Conservation (phyloP, 1,139 yeast genomes). For the Spathaspora sp. region DNA sequence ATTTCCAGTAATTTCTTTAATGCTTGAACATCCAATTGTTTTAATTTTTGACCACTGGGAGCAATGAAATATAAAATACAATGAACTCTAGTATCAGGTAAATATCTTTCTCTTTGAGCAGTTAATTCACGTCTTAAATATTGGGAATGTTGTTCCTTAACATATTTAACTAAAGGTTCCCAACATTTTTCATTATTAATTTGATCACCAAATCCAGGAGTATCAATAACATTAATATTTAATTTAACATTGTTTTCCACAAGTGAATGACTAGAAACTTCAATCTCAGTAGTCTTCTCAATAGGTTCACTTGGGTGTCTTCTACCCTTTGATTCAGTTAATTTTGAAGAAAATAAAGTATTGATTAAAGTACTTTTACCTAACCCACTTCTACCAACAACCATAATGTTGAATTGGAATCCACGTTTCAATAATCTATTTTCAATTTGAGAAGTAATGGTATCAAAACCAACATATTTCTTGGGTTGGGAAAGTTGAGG, state of each 20-base stretch:
- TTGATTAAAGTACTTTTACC: constrained; percentile 92
- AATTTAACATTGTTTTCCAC: constrained; percentile 86
- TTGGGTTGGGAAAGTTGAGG: constrained; percentile 27
- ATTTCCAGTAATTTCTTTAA: constrained; percentile 84
- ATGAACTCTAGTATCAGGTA: constrained; percentile 92
- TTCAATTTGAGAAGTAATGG: constrained; percentile 94
- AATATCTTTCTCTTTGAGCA: constrained; percentile 85
- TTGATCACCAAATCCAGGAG: constrained; percentile 98
- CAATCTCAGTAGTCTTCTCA: constrained; percentile 86
- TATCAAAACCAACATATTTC: constrained; percentile 89
- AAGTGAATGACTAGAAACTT: constrained; percentile 65
- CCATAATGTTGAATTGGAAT: constrained; percentile 91
- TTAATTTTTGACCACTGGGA: constrained; percentile 82
- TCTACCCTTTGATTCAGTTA: constrained; percentile 75
- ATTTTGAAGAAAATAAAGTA: constrained; percentile 82
- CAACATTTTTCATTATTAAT: constrained; percentile 94
- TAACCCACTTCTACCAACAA: constrained; percentile 91
- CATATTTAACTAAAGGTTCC: constrained; percentile 95
- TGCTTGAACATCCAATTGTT: constrained; percentile 79
- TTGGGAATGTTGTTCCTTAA: constrained; percentile 93
- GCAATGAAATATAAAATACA: constrained; percentile 88
- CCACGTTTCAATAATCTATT: constrained; percentile 89
- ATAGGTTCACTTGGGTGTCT: constrained; percentile 65
- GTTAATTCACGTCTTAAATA: constrained; percentile 94
- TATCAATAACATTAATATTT: constrained; percentile 85